Percentiles rank a stretch among this genome's conserved stretches.
phyloP scores from a whole-genome alignment of 2,329 filamentous ascomycete genomes.

The Mycosphaerelloides madeirae region DNA sequence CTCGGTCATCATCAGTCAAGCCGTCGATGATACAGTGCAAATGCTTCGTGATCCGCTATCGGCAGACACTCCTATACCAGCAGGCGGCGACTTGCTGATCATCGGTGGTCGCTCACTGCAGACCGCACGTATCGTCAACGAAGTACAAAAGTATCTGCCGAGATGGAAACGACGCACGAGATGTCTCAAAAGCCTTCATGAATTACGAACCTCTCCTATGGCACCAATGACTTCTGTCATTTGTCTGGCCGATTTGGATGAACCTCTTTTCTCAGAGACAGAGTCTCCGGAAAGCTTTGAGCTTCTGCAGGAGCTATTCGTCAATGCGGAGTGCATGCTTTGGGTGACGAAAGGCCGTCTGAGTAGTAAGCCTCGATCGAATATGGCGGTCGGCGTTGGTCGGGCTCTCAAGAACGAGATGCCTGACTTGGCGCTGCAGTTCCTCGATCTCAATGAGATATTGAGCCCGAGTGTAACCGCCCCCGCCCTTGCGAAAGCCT shows the following conservation, averaged over 20 bases:
- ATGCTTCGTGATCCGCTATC: constrained; percentile 15
- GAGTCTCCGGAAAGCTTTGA: constrained; percentile 9
- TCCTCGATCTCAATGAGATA: constrained; percentile 19
- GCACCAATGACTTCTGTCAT: constrained; percentile 13
- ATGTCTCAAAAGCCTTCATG: too few species aligned
- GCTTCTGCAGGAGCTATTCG: constrained; percentile 14
- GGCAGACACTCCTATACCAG: constrained; percentile 1
- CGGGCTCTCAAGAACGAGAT: constrained; percentile 21
- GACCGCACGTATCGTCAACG: too few species aligned
- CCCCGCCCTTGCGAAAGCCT: too few species aligned
- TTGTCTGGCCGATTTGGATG: constrained; percentile 15
- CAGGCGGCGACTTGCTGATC: constrained; percentile 16
- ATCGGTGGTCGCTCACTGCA: constrained; percentile 14
- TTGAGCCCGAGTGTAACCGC: neutral
- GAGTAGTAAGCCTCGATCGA: constrained; percentile 6
- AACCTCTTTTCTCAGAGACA: constrained; percentile 14
- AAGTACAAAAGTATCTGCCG: too few species aligned
- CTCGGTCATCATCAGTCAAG: constrained; percentile 16
- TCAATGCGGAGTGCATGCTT: constrained; percentile 11
- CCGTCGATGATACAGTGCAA: constrained; percentile 12
- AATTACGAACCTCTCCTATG: too few species aligned
- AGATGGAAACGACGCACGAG: too few species aligned
- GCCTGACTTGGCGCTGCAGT: constrained; percentile 20
- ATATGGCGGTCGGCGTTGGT: constrained; percentile 21
- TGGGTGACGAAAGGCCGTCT: constrained; percentile 16